These are phyloP conservation scores for Scheffersomyces segobiensis DNA, from an alignment of 1,139 yeast genomes.

Conservation along the genomic window DNA sequence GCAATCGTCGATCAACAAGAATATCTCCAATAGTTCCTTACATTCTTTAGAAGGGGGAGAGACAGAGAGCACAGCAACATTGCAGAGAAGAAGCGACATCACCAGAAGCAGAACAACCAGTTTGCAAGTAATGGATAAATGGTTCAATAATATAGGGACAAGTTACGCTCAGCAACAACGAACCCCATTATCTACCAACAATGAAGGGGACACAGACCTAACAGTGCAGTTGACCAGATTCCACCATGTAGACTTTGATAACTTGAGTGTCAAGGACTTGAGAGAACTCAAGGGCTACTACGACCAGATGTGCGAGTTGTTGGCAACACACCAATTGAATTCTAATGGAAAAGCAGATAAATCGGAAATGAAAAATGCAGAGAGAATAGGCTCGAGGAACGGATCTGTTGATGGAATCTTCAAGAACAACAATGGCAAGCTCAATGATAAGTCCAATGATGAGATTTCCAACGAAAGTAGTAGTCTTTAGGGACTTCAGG, in stretches of 20 bases:
- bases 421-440: neutral
- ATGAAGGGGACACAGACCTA: slow-evolving; percentile 6
- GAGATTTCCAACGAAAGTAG: neutral
- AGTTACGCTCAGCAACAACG: slow-evolving; percentile 4
- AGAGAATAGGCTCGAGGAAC: slow-evolving; percentile 5
- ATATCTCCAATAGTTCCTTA: slow-evolving; percentile 30
- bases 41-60: slow-evolving; percentile 32
- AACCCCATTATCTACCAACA: slow-evolving; percentile 1
- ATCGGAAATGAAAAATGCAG: slow-evolving; percentile 1
- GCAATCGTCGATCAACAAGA: slow-evolving; percentile 15
- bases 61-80: slow-evolving; percentile 9
- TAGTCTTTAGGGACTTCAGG: neutral
- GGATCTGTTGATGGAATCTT: neutral
- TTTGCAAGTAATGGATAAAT: slow-evolving; percentile 46
- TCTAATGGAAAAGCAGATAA: neutral
- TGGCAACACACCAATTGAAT: neutral
- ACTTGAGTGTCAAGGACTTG: slow-evolving; percentile 37
- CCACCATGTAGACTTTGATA: slow-evolving; percentile 37
- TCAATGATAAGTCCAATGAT: neutral
- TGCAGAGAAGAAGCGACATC: slow-evolving; percentile 26
- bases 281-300: slow-evolving; percentile 33
- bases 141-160: slow-evolving; percentile 37
- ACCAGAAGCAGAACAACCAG: slow-evolving; percentile 38
- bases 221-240: slow-evolving; percentile 31
- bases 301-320: slow-evolving; percentile 36